These are phyloP conservation scores for Erysimum pusillum DNA, from an alignment of 441 rosid genomes.

Conservation along the genomic window DNA sequence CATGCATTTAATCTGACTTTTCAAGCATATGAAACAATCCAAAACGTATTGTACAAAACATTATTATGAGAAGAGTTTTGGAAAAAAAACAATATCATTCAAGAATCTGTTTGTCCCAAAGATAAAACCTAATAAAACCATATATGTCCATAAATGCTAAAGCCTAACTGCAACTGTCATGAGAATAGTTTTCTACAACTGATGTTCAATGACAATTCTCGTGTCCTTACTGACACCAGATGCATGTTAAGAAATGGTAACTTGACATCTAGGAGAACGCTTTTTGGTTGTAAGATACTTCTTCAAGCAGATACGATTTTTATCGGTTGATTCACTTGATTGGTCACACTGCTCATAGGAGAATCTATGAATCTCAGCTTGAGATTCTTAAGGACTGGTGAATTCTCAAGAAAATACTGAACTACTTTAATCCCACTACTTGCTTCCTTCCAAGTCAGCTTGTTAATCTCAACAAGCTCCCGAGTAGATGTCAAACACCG, in stretches of 20 bases:
- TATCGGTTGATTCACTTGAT: not conserved
- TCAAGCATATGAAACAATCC: too few species aligned
- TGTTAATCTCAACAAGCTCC: conserved; percentile 24
- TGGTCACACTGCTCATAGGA: not conserved
- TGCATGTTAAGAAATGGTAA: not conserved
- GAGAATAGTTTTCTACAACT: not conserved
- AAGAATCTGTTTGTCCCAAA: too few species aligned
- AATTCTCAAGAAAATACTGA: conserved; percentile 19
- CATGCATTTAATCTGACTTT: too few species aligned
- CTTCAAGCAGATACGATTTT: not conserved
- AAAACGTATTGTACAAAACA: too few species aligned
- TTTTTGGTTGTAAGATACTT: conserved; percentile 7
- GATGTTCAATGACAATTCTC: too few species aligned
- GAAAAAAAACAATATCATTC: too few species aligned
- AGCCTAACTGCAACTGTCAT: not conserved
- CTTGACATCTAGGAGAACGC: conserved; percentile 23
- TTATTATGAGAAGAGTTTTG: conserved; percentile 43
- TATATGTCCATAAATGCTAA: not conserved
- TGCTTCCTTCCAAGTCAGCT: not conserved
- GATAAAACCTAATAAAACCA: not conserved
- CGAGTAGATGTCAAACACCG: not conserved
- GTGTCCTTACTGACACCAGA: not conserved
- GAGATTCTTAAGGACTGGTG: conserved; percentile 9
- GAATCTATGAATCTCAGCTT: conserved; percentile 7
- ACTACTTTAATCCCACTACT: conserved; percentile 1